These are phyloP conservation scores for Wickerhamiella qilinensis DNA, from an alignment of 805 yeast species.

Conservation along the genomic window DNA sequence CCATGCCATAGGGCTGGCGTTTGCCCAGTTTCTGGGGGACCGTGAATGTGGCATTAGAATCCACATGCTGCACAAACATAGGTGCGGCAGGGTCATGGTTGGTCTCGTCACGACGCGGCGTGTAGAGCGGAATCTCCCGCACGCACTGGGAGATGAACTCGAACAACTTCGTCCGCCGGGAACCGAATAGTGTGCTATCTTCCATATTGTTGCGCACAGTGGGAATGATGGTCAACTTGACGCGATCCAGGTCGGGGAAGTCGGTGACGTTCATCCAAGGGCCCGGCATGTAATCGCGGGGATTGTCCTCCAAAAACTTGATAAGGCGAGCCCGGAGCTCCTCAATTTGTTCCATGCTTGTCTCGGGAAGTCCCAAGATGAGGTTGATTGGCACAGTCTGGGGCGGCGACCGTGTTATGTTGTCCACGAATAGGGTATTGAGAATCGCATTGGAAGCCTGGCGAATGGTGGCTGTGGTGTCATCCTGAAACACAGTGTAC, in stretches of 20 bases:
- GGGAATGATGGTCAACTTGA: constrained; percentile 17
- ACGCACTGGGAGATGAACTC: constrained; percentile 20
- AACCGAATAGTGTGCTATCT: constrained; percentile 18
- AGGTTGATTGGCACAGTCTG: constrained; percentile 15
- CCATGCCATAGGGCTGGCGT: not conserved
- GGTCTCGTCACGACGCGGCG: constrained; percentile 22
- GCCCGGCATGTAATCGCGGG: constrained; percentile 23
- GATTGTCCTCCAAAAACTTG: constrained; percentile 20
- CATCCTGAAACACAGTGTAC: constrained; percentile 21
- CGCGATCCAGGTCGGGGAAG: constrained; percentile 21
- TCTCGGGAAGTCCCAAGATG: constrained; percentile 23
- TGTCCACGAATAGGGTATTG: constrained; percentile 24
- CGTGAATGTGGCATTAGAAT: not conserved
- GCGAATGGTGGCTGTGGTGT: constrained; percentile 16
- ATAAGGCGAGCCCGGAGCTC: constrained; percentile 16
- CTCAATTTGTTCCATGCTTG: constrained; percentile 22
- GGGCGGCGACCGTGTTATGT: constrained; percentile 22
- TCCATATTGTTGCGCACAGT: constrained; percentile 20
- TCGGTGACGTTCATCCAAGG: constrained; percentile 20
- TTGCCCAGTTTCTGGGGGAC: not conserved
- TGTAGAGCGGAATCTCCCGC: constrained; percentile 20
- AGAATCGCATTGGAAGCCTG: constrained; percentile 25
- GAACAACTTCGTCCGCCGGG: constrained; percentile 18
- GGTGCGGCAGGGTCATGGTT: constrained; percentile 22
- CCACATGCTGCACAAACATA: constrained; percentile 10